Conservation (phyloP, 768 basidiomycete species). For the Arthromyces matolae region DNA sequence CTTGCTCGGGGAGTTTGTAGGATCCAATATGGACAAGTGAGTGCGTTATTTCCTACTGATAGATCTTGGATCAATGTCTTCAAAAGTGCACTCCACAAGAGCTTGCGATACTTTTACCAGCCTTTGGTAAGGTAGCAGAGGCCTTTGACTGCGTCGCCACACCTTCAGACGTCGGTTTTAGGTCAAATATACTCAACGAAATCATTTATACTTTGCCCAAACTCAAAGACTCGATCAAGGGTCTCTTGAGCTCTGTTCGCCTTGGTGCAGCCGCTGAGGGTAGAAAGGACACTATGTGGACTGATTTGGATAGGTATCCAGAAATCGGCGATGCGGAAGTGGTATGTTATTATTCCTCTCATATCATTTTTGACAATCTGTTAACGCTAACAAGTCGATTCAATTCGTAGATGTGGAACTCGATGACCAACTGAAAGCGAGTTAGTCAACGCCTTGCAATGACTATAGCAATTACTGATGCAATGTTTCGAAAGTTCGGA, state of each 20-base stretch:
- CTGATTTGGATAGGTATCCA: slow-evolving; percentile 41
- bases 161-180: slow-evolving; percentile 52
- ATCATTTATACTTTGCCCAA: slow-evolving; percentile 68
- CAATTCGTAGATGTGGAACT: slow-evolving; percentile 68
- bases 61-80: not conserved
- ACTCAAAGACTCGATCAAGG: slow-evolving; percentile 49
- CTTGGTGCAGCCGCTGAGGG: slow-evolving; percentile 63
- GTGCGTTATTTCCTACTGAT: slow-evolving; percentile 7
- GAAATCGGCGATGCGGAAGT: slow-evolving; percentile 53
- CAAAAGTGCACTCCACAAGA: slow-evolving; percentile 82
- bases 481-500: slow-evolving; percentile 56
- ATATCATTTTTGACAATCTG: slow-evolving; percentile 3
- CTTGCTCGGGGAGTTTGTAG: slow-evolving; percentile 81
- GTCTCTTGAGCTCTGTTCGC: slow-evolving; percentile 54
- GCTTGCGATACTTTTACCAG: slow-evolving; percentile 67
- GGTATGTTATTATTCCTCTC: slow-evolving; percentile 36
- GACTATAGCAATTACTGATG: not conserved
- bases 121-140: slow-evolving; percentile 66
- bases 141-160: slow-evolving; percentile 51
- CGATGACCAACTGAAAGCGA: slow-evolving; percentile 63
- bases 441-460: slow-evolving; percentile 32
- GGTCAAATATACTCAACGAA: slow-evolving; percentile 63
- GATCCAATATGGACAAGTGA: slow-evolving; percentile 88
- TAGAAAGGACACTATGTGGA: slow-evolving; percentile 71
- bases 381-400: slow-evolving; percentile 47